phyloP scores from a whole-genome alignment of 352 stramenopile species.

The Phytophthora pistaciae region DNA sequence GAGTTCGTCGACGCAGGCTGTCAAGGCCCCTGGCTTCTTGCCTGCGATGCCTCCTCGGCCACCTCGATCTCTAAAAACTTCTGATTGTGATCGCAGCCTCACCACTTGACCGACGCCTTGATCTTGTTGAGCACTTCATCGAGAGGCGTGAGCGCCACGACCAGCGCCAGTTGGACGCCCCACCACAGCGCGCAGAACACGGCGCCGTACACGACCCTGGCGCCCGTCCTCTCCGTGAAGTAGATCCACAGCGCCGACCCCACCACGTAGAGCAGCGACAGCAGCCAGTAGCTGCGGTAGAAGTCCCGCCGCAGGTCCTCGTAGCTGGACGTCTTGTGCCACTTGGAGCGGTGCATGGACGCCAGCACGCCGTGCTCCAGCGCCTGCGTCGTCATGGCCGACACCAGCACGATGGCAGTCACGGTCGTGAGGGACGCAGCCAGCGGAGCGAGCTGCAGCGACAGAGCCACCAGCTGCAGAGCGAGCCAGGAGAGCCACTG shows the following conservation, averaged over 20 bases:
- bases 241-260: conserved; percentile 65
- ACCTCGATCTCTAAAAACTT: not conserved
- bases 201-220: conserved; percentile 58
- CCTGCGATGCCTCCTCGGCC: not conserved
- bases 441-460: conserved; percentile 28
- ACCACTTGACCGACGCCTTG: conserved; percentile 35
- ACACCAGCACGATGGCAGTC: conserved; percentile 45
- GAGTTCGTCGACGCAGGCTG: not conserved
- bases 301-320: conserved; percentile 53
- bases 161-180: conserved; percentile 60
- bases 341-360: conserved; percentile 61
- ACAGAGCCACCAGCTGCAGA: conserved; percentile 20
- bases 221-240: conserved; percentile 57
- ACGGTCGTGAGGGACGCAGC: conserved; percentile 28
- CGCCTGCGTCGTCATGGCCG: conserved; percentile 73
- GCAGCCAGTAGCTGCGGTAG: conserved; percentile 77
- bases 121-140: conserved; percentile 53
- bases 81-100: conserved; percentile 1
- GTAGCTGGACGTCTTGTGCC: conserved; percentile 45
- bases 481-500: conserved; percentile 22
- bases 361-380: conserved; percentile 68
- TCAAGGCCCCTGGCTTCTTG: not conserved
- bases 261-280: conserved; percentile 51
- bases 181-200: conserved; percentile 63
- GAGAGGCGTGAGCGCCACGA: conserved; percentile 68